These are phyloP conservation scores for Zasmidium cellare DNA, from an alignment of 2,329 filamentous ascomycete genomes.

Conservation along the genomic window DNA sequence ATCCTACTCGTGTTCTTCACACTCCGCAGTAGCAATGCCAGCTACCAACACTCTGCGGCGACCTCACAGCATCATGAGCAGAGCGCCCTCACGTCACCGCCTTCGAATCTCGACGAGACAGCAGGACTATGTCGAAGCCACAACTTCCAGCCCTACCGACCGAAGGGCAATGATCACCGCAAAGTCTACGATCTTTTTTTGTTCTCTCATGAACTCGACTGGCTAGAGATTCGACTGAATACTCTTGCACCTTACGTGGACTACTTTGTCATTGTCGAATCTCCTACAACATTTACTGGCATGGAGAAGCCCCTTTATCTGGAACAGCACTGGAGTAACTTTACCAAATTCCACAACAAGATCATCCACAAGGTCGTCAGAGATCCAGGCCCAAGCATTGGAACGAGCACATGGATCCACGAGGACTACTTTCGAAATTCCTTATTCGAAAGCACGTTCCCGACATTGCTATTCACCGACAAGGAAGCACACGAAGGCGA, in stretches of 20 bases:
- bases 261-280: constrained; percentile 66
- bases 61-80: neutral
- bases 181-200: constrained; percentile 60
- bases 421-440: constrained; percentile 58
- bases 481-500: constrained; percentile 50
- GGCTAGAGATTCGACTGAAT: constrained; percentile 64
- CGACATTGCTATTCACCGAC: constrained; percentile 44
- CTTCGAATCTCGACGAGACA: neutral
- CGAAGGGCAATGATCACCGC: neutral
- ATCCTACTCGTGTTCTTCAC: neutral
- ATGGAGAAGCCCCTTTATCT: constrained; percentile 56
- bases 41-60: neutral
- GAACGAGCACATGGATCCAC: constrained; percentile 50
- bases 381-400: constrained; percentile 41
- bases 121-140: neutral
- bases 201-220: constrained; percentile 64
- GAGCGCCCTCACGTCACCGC: neutral
- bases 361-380: constrained; percentile 61
- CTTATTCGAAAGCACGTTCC: constrained; percentile 59
- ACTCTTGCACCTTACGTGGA: constrained; percentile 60
- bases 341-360: constrained; percentile 57
- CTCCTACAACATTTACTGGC: constrained; percentile 59
- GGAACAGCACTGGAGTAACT: constrained; percentile 53
- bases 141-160: neutral
- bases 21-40: neutral